Percentiles rank a stretch among this genome's conserved stretches.
Evolutionary conservation across 371 early-diverging fungal genomes (phyloP).

Genomic region (Rhizopus stolonifer): DNA sequence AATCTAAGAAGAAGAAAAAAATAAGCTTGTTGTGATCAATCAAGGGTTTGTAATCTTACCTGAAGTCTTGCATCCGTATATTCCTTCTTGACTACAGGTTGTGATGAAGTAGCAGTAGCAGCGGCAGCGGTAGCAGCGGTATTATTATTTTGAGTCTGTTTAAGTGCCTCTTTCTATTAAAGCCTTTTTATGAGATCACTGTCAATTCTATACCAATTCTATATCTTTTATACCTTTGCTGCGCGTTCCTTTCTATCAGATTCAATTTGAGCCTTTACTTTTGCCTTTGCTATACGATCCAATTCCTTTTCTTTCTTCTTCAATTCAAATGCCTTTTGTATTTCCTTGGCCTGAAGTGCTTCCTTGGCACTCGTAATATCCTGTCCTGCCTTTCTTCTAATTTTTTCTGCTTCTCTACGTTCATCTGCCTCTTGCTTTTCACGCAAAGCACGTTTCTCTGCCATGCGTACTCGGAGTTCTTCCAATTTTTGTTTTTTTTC

Average conservation of each 20-base stretch:
- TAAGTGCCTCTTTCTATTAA: conserved; percentile 29
- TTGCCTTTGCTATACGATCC: conserved; percentile 72
- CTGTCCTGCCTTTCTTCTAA: conserved; percentile 80
- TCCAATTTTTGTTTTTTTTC: conserved; percentile 78
- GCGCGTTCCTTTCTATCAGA: conserved; percentile 77
- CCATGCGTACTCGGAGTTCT: conserved; percentile 74
- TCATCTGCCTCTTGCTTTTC: conserved; percentile 69
- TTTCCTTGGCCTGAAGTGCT: conserved; percentile 69
- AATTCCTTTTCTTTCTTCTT: conserved; percentile 81
- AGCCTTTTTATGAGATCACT: too few species aligned
- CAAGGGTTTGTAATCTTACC: conserved; percentile 27
- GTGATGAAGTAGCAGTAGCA: conserved; percentile 18
- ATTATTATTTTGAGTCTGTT: conserved; percentile 19
- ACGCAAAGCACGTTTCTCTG: conserved; percentile 67
- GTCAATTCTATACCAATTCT: too few species aligned
- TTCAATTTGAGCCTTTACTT: conserved; percentile 86
- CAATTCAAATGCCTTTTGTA: conserved; percentile 68
- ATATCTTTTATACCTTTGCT: conserved; percentile 28
- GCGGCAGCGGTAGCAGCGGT: conserved; percentile 20
- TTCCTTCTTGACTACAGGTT: conserved; percentile 45
- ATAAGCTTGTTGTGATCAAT: not conserved
- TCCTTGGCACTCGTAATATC: conserved; percentile 76
- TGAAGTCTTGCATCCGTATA: conserved; percentile 75
- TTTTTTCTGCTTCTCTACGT: conserved; percentile 67
- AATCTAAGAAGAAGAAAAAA: conserved; percentile 31